A percentile compares a stretch with the other conserved stretches of the same genome.
These are phyloP conservation scores for Sphagnum fallax DNA, from an alignment of 228 moss, liverwort and hornwort species.

Conservation along the genomic window DNA sequence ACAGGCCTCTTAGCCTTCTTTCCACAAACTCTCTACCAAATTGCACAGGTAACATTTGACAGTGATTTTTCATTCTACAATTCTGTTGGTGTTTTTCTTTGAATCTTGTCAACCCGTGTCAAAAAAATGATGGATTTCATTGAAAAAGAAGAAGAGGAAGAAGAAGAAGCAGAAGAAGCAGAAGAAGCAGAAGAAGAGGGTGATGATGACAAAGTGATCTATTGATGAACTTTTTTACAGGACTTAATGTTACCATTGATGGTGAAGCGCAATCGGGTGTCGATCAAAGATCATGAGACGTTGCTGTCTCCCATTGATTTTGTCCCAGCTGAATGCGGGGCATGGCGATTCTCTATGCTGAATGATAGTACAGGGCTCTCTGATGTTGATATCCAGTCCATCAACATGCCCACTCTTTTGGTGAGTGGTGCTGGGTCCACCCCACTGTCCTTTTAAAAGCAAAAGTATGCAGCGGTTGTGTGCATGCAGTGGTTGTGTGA, in stretches of 20 bases:
- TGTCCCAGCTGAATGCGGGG: constrained; percentile 73
- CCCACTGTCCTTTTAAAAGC: neutral
- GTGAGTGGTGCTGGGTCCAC: constrained; percentile 20
- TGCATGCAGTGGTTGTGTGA: too few species aligned
- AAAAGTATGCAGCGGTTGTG: too few species aligned
- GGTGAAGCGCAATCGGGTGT: constrained; percentile 79
- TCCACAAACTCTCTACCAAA: constrained; percentile 50
- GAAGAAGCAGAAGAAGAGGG: too few species aligned
- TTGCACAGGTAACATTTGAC: constrained; percentile 52
- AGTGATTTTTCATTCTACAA: too few species aligned
- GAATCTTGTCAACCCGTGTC: too few species aligned
- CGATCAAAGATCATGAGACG: constrained; percentile 45
- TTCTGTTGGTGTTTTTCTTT: too few species aligned
- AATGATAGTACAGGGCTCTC: constrained; percentile 72
- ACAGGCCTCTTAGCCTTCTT: constrained; percentile 70
- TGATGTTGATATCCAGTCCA: constrained; percentile 42
- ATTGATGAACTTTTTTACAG: constrained; percentile 18
- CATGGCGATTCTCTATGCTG: constrained; percentile 92
- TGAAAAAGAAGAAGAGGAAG: too few species aligned
- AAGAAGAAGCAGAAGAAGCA: too few species aligned
- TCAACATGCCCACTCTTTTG: constrained; percentile 67
- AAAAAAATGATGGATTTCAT: too few species aligned
- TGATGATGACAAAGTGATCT: too few species aligned
- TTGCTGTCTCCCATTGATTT: constrained; percentile 81
- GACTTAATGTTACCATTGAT: constrained; percentile 78